Conservation (phyloP, 192 early-diverging fungal genomes). For the Backusella macrospora region DNA sequence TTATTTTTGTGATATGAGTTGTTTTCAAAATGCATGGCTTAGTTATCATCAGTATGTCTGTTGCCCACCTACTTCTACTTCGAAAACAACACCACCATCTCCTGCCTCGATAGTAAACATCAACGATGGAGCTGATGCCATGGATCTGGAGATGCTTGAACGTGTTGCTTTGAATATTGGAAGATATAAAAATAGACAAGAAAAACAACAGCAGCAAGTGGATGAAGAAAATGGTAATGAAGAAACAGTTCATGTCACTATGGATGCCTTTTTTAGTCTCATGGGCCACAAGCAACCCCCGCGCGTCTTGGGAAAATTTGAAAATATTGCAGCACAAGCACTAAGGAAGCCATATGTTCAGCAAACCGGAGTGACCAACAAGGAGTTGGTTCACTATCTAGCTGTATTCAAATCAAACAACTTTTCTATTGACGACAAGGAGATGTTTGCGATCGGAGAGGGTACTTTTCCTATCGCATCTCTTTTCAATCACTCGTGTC, state of each 20-base stretch:
- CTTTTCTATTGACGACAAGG: slow-evolving; percentile 58
- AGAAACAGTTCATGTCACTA: slow-evolving; percentile 31
- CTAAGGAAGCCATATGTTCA: slow-evolving; percentile 35
- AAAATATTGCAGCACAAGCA: slow-evolving; percentile 32
- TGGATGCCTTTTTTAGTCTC: slow-evolving; percentile 48
- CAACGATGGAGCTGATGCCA: neutral
- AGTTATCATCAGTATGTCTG: slow-evolving; percentile 44
- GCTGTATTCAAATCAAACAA: slow-evolving; percentile 68
- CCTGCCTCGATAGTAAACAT: neutral
- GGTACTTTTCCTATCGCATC: slow-evolving; percentile 65
- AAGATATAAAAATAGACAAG: slow-evolving; percentile 33
- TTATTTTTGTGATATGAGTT: slow-evolving; percentile 34
- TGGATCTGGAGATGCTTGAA: slow-evolving; percentile 50
- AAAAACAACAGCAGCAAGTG: neutral
- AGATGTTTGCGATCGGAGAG: slow-evolving; percentile 66
- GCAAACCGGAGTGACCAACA: slow-evolving; percentile 3
- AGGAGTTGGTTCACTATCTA: slow-evolving; percentile 53
- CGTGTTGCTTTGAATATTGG: slow-evolving; percentile 44
- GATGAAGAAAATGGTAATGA: neutral
- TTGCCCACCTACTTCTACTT: slow-evolving; percentile 12
- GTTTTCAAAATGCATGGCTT: slow-evolving; percentile 43
- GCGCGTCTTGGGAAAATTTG: slow-evolving; percentile 36
- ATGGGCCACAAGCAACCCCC: slow-evolving; percentile 43
- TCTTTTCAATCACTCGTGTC: slow-evolving; percentile 72
- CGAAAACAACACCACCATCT: slow-evolving; percentile 16